Conservation (phyloP, 179 eudicot species). For the Sideroxylon spinosum region DNA sequence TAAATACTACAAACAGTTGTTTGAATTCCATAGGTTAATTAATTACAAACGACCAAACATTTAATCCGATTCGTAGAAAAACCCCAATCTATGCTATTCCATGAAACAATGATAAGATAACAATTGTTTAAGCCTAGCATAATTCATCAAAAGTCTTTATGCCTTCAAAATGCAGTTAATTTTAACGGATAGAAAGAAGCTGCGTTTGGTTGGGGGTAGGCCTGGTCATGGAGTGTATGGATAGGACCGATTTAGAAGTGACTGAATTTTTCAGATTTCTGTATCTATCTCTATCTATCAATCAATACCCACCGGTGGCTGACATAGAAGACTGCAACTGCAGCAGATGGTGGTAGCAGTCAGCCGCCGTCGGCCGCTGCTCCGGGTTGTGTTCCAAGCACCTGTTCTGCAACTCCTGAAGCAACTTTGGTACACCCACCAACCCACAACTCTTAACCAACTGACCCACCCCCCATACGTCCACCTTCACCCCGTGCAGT, state of each 20-base stretch:
- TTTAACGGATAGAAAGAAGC: too few species aligned
- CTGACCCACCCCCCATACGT: conserved; percentile 78
- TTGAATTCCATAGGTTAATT: too few species aligned
- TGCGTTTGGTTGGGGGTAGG: neutral
- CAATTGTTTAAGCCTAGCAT: too few species aligned
- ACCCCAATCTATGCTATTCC: too few species aligned
- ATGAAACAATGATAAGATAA: too few species aligned
- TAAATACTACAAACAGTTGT: too few species aligned
- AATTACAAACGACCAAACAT: too few species aligned
- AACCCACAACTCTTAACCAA: conserved; percentile 64
- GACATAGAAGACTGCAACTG: conserved; percentile 67
- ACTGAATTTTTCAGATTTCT: conserved; percentile 2
- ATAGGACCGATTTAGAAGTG: neutral
- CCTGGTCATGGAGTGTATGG: neutral
- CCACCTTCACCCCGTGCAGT: conserved; percentile 77
- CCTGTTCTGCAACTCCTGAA: conserved; percentile 55
- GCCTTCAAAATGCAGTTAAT: too few species aligned
- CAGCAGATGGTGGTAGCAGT: conserved; percentile 81
- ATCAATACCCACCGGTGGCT: conserved; percentile 15
- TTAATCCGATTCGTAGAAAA: too few species aligned
- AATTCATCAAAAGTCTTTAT: too few species aligned
- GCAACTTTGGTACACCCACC: conserved; percentile 38
- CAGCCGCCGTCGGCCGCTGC: conserved; percentile 82
- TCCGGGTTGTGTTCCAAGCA: conserved; percentile 75
- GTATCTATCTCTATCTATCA: conserved; percentile 26